Percentiles rank a stretch among this genome's conserved stretches.
These are phyloP conservation scores for Leccinum huronense DNA, from an alignment of 1,284 basidiomycete genomes.

Conservation along the genomic window DNA sequence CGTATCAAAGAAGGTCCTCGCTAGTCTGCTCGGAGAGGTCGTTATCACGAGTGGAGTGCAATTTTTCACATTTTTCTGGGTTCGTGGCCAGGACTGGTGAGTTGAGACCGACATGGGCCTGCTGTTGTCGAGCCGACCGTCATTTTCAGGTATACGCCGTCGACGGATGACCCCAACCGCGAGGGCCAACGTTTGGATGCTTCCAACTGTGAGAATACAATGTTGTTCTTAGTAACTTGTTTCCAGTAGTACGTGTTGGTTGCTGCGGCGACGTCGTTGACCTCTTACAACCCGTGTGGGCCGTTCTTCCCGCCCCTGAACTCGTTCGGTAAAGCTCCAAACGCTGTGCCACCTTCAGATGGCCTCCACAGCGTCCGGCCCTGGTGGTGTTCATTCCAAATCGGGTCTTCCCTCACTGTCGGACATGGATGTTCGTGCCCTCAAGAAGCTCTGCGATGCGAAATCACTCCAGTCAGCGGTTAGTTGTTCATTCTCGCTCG, in stretches of 20 bases:
- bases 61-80: conserved; percentile 88
- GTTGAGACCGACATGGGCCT: conserved; percentile 3
- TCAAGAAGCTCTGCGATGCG: conserved; percentile 69
- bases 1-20: conserved; percentile 93
- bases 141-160: conserved; percentile 58
- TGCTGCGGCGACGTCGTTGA: conserved; percentile 71
- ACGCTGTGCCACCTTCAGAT: conserved; percentile 46
- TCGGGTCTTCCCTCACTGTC: conserved; percentile 54
- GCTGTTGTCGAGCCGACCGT: conserved; percentile 5
- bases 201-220: conserved; percentile 93
- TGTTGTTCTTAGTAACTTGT: conserved; percentile 90
- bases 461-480: conserved; percentile 39
- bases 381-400: conserved; percentile 34
- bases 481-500: conserved; percentile 54
- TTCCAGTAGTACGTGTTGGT: conserved; percentile 99
- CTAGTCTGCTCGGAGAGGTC: conserved; percentile 93
- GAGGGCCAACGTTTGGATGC: conserved; percentile 79
- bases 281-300: conserved; percentile 74
- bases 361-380: conserved; percentile 38
- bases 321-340: conserved; percentile 67
- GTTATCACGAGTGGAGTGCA: conserved; percentile 84
- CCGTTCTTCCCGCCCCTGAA: conserved; percentile 74
- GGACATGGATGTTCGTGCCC: conserved; percentile 76
- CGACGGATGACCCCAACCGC: conserved; percentile 48
- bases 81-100: conserved; percentile 80